Percentiles rank a stretch among this genome's conserved stretches.
Conservation (phyloP, 148 eudicot genomes). For the Silene conica region DNA sequence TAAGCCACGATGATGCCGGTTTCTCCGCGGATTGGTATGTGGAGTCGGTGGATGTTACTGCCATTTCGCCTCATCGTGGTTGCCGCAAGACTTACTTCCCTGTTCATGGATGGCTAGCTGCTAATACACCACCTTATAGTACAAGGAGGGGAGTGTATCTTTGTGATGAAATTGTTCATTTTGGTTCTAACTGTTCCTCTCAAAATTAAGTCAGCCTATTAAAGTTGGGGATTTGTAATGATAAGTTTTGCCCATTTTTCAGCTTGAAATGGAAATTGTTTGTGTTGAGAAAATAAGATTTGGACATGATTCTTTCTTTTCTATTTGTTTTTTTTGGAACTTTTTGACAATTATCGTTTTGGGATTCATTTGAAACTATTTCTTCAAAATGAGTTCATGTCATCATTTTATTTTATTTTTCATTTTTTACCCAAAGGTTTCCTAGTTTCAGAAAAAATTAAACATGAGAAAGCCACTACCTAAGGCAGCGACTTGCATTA, state of each 20-base stretch:
- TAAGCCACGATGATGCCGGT: constrained; percentile 29
- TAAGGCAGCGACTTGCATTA: too few species aligned
- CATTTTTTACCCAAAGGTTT: too few species aligned
- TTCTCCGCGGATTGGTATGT: constrained; percentile 29
- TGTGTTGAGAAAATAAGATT: too few species aligned
- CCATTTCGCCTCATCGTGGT: constrained; percentile 7
- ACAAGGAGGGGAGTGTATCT: constrained; percentile 26
- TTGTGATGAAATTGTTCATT: constrained; percentile 24
- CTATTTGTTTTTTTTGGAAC: too few species aligned
- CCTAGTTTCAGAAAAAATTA: too few species aligned
- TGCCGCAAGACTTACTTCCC: constrained; percentile 22
- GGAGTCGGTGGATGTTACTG: constrained; percentile 22
- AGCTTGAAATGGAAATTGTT: too few species aligned
- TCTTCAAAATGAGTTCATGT: too few species aligned
- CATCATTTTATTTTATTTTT: too few species aligned
- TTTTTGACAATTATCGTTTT: too few species aligned
- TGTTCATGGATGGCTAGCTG: constrained; percentile 22
- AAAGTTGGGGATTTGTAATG: neutral
- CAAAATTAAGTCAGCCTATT: neutral
- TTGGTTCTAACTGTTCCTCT: neutral
- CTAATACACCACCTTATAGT: constrained; percentile 12
- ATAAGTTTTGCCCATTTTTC: neutral
- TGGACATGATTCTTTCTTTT: too few species aligned
- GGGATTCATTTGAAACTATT: too few species aligned
- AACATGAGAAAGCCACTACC: too few species aligned